Conservation (phyloP, 495 filamentous ascomycete species). For the Talaromyces liani region DNA sequence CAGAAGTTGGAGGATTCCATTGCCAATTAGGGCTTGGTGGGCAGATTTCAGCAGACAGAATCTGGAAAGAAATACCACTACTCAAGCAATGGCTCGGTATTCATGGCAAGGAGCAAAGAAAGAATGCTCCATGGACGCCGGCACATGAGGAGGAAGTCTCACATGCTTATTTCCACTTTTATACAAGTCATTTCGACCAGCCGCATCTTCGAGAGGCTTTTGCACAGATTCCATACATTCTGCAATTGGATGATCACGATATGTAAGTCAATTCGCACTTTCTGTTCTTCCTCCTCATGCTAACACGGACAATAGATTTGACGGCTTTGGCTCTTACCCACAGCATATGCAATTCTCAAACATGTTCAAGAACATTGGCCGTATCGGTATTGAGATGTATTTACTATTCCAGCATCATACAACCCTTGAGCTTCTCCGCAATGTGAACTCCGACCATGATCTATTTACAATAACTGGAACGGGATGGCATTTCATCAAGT, state of each 20-base stretch:
- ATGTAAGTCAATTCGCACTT: conserved; percentile 60
- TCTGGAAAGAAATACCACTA: conserved; percentile 93
- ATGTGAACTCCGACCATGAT: conserved; percentile 76
- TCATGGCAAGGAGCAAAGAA: conserved; percentile 83
- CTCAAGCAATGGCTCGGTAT: conserved; percentile 91
- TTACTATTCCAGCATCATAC: conserved; percentile 99
- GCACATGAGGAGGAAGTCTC: conserved; percentile 90
- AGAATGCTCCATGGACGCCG: conserved; percentile 84
- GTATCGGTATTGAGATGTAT: conserved; percentile 97
- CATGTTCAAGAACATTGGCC: conserved; percentile 97
- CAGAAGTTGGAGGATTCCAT: conserved; percentile 93
- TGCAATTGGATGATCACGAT: conserved; percentile 93
- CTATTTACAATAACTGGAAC: conserved; percentile 95
- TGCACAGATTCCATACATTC: conserved; percentile 91
- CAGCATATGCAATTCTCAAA: conserved; percentile 97
- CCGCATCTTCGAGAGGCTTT: conserved; percentile 88
- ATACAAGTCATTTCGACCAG: conserved; percentile 95
- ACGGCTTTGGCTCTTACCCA: conserved; percentile 95
- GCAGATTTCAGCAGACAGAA: conserved; percentile 90
- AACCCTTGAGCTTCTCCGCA: conserved; percentile 84
- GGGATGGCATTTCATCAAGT: conserved; percentile 98
- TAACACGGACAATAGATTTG: conserved; percentile 57
- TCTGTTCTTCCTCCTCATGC: not conserved
- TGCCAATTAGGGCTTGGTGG: conserved; percentile 85
- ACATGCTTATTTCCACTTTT: conserved; percentile 98